A percentile compares a stretch with the other conserved stretches of the same genome.
Conservation (phyloP, 1,139 yeast species). For the Pichia kudriavzevii region DNA sequence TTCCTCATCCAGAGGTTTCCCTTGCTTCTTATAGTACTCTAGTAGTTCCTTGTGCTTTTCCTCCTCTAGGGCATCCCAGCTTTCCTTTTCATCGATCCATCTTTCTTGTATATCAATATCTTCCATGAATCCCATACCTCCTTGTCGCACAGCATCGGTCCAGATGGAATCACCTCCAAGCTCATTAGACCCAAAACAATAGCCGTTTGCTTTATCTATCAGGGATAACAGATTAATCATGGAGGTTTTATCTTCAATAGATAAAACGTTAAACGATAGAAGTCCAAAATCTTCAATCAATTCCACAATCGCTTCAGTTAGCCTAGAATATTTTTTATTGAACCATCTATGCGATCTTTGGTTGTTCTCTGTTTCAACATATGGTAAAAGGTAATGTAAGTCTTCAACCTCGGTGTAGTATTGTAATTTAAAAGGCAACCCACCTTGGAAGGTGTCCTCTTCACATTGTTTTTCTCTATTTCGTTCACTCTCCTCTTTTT, state of each 20-base stretch:
- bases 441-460: slow-evolving; percentile 27
- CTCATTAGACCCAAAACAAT: slow-evolving; percentile 85
- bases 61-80: slow-evolving; percentile 58
- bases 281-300: slow-evolving; percentile 80
- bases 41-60: slow-evolving; percentile 35
- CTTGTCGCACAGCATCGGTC: slow-evolving; percentile 87
- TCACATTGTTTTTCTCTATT: slow-evolving; percentile 26
- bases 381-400: slow-evolving; percentile 58
- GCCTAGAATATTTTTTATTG: slow-evolving; percentile 44
- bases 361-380: slow-evolving; percentile 59
- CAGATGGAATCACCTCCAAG: slow-evolving; percentile 93
- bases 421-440: slow-evolving; percentile 64
- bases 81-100: slow-evolving; percentile 83
- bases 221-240: slow-evolving; percentile 76
- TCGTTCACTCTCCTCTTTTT: slow-evolving; percentile 5
- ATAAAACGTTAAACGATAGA: slow-evolving; percentile 80
- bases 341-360: slow-evolving; percentile 24
- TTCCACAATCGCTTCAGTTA: slow-evolving; percentile 77
- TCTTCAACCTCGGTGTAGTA: slow-evolving; percentile 92
- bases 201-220: slow-evolving; percentile 90
- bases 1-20: slow-evolving; percentile 39
- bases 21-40: slow-evolving; percentile 18
- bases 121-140: slow-evolving; percentile 36
- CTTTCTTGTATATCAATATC: slow-evolving; percentile 82
- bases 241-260: slow-evolving; percentile 84